Evolutionary conservation across 1,284 basidiomycete genomes (phyloP).

Genomic region (Fomes fomentarius): DNA sequence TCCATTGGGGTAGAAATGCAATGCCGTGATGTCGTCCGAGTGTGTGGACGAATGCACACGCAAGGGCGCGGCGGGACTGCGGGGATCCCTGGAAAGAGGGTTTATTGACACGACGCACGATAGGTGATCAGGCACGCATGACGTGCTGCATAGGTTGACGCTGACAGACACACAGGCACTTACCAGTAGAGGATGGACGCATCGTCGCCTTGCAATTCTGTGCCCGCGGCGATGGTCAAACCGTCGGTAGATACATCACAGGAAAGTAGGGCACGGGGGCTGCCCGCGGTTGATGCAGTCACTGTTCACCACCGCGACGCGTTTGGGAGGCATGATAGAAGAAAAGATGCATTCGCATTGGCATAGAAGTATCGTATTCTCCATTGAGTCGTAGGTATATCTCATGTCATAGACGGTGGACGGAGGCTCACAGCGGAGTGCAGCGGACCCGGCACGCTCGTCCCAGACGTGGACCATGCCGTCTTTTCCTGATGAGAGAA

Average conservation of each 20-base stretch:
- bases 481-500: constrained; percentile 67
- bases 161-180: constrained; percentile 16
- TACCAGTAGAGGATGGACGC: constrained; percentile 77
- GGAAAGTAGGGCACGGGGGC: constrained; percentile 53
- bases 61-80: constrained; percentile 51
- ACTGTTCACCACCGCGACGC: constrained; percentile 24
- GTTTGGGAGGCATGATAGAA: neutral
- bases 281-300: constrained; percentile 50
- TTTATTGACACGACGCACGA: neutral
- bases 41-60: constrained; percentile 66
- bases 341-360: neutral
- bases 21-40: constrained; percentile 75
- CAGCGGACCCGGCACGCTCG: constrained; percentile 53
- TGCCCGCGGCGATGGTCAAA: constrained; percentile 68
- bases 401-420: constrained; percentile 10
- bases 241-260: constrained; percentile 74
- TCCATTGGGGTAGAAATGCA: constrained; percentile 51
- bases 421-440: constrained; percentile 59
- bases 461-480: constrained; percentile 74
- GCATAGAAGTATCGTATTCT: constrained; percentile 14
- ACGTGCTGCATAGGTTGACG: neutral
- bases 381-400: constrained; percentile 50
- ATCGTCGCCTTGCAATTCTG: constrained; percentile 70
- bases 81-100: constrained; percentile 55
- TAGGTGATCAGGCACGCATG: too few species aligned